Evolutionary conservation across 2,329 filamentous ascomycete genomes (phyloP).

Genomic region (Catunica adiposa): DNA sequence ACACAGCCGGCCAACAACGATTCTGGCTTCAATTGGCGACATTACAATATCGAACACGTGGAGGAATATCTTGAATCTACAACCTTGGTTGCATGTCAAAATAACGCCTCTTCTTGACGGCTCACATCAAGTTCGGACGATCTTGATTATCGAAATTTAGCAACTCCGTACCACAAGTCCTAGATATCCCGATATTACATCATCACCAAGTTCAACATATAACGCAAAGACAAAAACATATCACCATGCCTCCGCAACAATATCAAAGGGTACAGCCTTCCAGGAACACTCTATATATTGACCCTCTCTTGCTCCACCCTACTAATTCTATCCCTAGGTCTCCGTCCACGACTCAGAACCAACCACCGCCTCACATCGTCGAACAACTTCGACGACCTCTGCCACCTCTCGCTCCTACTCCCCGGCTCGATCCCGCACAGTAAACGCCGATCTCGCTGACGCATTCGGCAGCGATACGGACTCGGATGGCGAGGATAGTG

Average conservation of each 20-base stretch:
- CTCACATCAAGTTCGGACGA: no score
- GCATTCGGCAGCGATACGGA: constrained; percentile 77
- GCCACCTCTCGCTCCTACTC: constrained; percentile 51
- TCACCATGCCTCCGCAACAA: constrained; percentile 12
- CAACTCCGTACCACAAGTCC: no score
- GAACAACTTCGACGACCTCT: constrained; percentile 22
- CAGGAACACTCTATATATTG: not conserved
- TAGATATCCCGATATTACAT: no score
- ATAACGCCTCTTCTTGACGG: no score
- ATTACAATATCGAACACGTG: no score
- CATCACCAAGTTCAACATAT: no score
- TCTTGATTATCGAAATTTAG: no score
- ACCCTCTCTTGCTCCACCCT: not conserved
- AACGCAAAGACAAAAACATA: not conserved
- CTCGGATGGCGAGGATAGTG: constrained; percentile 37
- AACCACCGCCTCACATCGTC: constrained; percentile 20
- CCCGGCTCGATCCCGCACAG: constrained; percentile 28
- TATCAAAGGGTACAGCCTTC: constrained; percentile 9
- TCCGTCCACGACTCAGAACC: constrained; percentile 40
- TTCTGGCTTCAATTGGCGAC: no score
- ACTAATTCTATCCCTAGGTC: constrained; percentile 26
- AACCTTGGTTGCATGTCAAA: no score
- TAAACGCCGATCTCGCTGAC: constrained; percentile 73
- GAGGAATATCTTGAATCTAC: no score
- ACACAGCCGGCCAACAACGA: no score